Conservation (phyloP, 108 stramenopile genomes). For the Schizochytrium sp. region DNA sequence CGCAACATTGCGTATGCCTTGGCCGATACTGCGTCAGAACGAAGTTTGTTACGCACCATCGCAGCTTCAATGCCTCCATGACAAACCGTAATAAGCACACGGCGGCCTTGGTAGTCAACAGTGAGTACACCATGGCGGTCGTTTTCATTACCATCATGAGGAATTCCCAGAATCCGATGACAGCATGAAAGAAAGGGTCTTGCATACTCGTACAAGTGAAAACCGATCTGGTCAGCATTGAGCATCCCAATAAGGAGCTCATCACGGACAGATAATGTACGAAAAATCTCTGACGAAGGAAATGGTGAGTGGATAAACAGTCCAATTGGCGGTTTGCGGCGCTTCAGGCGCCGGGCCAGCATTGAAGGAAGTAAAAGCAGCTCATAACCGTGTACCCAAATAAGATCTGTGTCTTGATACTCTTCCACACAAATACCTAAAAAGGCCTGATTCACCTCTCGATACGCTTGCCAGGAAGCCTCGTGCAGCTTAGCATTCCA, state of each 20-base stretch:
- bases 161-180: conserved; percentile 80
- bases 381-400: conserved; percentile 82
- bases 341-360: conserved; percentile 67
- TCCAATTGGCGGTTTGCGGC: conserved; percentile 71
- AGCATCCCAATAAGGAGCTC: conserved; percentile 82
- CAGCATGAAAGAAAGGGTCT: conserved; percentile 80
- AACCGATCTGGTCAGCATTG: conserved; percentile 80
- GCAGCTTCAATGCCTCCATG: conserved; percentile 61
- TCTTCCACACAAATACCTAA: conserved; percentile 76
- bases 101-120: conserved; percentile 54
- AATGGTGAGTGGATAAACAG: conserved; percentile 83
- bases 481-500: conserved; percentile 86
- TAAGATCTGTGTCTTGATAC: conserved; percentile 79
- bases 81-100: conserved; percentile 59
- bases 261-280: conserved; percentile 75
- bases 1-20: conserved; percentile 38
- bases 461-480: conserved; percentile 83
- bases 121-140: conserved; percentile 66
- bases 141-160: conserved; percentile 84
- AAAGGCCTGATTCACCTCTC: conserved; percentile 75
- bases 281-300: conserved; percentile 80
- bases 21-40: not conserved
- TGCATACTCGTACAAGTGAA: conserved; percentile 82
- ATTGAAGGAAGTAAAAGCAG: conserved; percentile 78
- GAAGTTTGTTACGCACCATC: not conserved